Evolutionary conservation across 1,284 basidiomycete genomes (phyloP).

Genomic region (Malassezia arunalokei): DNA sequence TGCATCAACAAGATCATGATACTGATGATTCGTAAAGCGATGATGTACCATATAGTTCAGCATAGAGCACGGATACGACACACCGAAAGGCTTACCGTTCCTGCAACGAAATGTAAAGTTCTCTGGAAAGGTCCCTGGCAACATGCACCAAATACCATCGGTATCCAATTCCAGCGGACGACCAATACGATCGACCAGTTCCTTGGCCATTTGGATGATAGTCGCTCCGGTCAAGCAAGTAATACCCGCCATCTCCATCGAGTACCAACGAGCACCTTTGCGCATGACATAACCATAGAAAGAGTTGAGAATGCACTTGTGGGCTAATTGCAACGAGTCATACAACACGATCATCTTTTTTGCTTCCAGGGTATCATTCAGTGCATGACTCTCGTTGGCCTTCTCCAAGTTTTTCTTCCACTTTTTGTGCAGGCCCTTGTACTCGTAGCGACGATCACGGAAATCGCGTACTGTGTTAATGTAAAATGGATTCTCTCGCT

Average conservation of each 20-base stretch:
- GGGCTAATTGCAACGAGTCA: constrained; percentile 96
- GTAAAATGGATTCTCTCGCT: constrained; percentile 97
- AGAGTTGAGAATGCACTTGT: constrained; percentile 99
- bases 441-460: constrained; percentile 94
- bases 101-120: constrained; percentile 89
- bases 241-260: constrained; percentile 99
- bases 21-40: constrained; percentile 93
- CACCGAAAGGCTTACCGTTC: constrained; percentile 72
- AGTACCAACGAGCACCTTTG: constrained; percentile 98
- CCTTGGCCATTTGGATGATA: constrained; percentile 99
- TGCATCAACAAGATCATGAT: constrained; percentile 69
- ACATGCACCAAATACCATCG: constrained; percentile 99
- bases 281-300: constrained; percentile 99
- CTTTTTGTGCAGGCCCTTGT: constrained; percentile 95
- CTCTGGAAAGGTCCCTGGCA: constrained; percentile 92
- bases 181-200: constrained; percentile 85
- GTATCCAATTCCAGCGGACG: constrained; percentile 95
- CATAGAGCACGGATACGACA: constrained; percentile 99
- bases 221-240: constrained; percentile 97
- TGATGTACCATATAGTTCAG: constrained; percentile 94
- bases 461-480: constrained; percentile 96
- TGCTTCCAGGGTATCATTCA: constrained; percentile 64
- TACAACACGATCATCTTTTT: constrained; percentile 99
- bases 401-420: constrained; percentile 98
- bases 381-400: constrained; percentile 58